Evolutionary conservation across 306 rosid genomes (phyloP).

Genomic region (Vigna reflexopilosa): DNA sequence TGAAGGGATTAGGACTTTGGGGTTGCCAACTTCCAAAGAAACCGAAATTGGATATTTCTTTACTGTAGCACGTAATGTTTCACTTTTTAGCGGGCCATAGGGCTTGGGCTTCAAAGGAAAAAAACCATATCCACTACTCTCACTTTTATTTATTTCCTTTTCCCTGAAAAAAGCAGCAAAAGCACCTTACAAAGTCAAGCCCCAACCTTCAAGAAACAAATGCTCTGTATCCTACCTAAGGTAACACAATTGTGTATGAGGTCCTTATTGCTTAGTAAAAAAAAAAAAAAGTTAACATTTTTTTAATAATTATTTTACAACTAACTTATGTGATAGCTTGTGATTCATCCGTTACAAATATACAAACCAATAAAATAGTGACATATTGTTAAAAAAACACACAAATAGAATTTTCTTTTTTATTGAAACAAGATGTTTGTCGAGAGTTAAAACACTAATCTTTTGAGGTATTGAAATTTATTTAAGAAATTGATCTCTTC

Average conservation of each 20-base stretch:
- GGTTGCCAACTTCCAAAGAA: slow-evolving; percentile 9
- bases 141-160: not conserved
- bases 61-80: not conserved
- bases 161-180: not conserved
- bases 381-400: too few species aligned
- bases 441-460: too few species aligned
- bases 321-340: too few species aligned
- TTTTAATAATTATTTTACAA: too few species aligned
- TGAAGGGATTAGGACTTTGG: not conserved
- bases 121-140: not conserved
- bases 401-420: too few species aligned
- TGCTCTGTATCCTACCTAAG: not conserved
- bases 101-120: not conserved
- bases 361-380: too few species aligned
- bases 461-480: too few species aligned
- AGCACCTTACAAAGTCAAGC: not conserved
- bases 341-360: too few species aligned
- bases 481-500: too few species aligned
- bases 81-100: slow-evolving; percentile 20
- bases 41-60: not conserved
- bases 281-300: too few species aligned
- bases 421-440: too few species aligned
- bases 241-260: not conserved
- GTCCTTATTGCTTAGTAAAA: too few species aligned
- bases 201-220: not conserved